These are phyloP conservation scores for Naegleria lovaniensis DNA, from an alignment of 208 protist genomes.

Conservation along the genomic window DNA sequence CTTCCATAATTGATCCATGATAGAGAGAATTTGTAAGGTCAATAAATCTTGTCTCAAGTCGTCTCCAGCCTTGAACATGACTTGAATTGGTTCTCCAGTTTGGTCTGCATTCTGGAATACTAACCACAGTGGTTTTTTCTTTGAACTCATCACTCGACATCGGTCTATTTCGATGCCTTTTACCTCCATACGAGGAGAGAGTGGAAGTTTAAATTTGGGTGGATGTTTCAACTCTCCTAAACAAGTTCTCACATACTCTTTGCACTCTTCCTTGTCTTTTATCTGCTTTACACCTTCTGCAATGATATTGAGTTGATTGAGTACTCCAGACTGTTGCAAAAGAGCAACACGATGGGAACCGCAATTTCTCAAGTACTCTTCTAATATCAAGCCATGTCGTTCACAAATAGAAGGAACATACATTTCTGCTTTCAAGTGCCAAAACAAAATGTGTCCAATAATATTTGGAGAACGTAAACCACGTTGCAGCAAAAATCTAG, in stretches of 20 bases:
- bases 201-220: constrained; percentile 56
- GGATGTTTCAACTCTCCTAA: constrained; percentile 50
- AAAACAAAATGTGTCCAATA: constrained; percentile 71
- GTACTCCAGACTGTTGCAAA: constrained; percentile 43
- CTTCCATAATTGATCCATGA: constrained; percentile 86
- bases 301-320: constrained; percentile 53
- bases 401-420: constrained; percentile 59
- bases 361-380: constrained; percentile 40
- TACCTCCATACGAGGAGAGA: constrained; percentile 62
- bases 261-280: neutral
- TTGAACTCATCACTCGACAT: constrained; percentile 83
- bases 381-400: constrained; percentile 67
- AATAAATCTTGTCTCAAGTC: constrained; percentile 87
- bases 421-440: constrained; percentile 74
- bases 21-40: constrained; percentile 76
- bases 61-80: constrained; percentile 79
- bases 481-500: constrained; percentile 61
- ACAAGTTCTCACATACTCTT: neutral
- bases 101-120: constrained; percentile 72
- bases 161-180: constrained; percentile 62
- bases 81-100: neutral
- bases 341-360: neutral
- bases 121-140: constrained; percentile 81
- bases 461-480: constrained; percentile 61
- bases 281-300: constrained; percentile 44